A percentile compares a stretch with the other conserved stretches of the same genome.
Conservation (phyloP, 192 early-diverging fungal genomes). For the Paraglomus brasilianum region DNA sequence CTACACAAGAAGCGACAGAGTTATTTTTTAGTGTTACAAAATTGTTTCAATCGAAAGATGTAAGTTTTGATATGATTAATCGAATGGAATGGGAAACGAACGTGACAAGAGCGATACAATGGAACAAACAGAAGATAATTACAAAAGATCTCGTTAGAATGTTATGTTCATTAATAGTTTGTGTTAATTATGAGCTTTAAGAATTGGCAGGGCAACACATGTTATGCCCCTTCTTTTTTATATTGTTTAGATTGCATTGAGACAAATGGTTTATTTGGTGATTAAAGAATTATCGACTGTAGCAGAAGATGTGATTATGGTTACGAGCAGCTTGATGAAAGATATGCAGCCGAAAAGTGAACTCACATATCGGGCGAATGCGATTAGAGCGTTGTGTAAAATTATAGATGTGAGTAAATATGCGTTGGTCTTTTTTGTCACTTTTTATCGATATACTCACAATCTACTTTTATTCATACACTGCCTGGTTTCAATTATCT, state of each 20-base stretch:
- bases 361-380: constrained; percentile 91
- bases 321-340: constrained; percentile 91
- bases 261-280: constrained; percentile 96
- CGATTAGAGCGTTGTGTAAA: constrained; percentile 91
- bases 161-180: too few relatives aligned
- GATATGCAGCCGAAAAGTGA: constrained; percentile 96
- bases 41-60: constrained; percentile 95
- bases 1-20: constrained; percentile 95
- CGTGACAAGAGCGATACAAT: neutral
- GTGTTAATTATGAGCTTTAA: too few relatives aligned
- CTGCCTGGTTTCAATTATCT: neutral
- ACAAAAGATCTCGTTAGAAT: too few relatives aligned
- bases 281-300: constrained; percentile 95
- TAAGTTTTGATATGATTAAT: constrained; percentile 40
- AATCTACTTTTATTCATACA: neutral
- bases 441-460: too few relatives aligned
- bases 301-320: constrained; percentile 97
- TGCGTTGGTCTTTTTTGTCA: too few relatives aligned
- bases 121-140: too few relatives aligned
- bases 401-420: constrained; percentile 83
- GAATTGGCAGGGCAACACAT: too few relatives aligned
- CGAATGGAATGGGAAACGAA: too few relatives aligned
- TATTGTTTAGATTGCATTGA: constrained; percentile 71
- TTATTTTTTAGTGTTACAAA: constrained; percentile 97
- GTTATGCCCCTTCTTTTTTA: too few relatives aligned